phyloP scores from a whole-genome alignment of 2,329 filamentous ascomycete species.

The Cladosporium sp. region DNA sequence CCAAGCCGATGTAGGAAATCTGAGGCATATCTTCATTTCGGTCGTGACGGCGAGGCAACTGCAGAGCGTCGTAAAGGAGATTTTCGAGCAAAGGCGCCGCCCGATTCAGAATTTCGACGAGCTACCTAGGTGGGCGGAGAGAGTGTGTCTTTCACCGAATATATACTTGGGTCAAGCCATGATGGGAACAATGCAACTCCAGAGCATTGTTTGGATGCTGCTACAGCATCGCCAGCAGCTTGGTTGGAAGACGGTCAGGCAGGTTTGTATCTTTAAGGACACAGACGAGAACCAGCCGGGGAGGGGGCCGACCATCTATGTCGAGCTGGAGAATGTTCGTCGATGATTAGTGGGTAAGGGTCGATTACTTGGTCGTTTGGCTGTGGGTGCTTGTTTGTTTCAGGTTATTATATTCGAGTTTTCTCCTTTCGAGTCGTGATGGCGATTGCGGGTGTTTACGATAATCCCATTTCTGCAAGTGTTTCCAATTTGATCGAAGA shows the following conservation, averaged over 20 bases:
- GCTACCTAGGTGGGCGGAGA: neutral
- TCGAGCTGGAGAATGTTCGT: neutral
- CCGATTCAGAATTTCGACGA: neutral
- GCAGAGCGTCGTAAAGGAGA: neutral
- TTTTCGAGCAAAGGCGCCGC: too few species aligned
- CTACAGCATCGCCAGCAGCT: neutral
- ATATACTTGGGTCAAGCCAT: neutral
- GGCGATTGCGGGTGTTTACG: too few species aligned
- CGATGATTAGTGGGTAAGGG: too few species aligned
- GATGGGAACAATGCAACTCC: neutral
- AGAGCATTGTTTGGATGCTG: conserved; percentile 1
- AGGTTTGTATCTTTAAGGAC: neutral
- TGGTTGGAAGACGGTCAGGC: neutral
- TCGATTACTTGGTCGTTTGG: too few species aligned
- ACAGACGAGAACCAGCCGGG: too few species aligned
- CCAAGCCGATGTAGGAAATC: neutral
- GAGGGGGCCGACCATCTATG: neutral
- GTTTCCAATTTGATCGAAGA: too few species aligned
- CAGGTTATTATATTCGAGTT: too few species aligned
- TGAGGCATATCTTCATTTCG: neutral
- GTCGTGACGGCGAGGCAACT: neutral
- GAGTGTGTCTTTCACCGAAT: neutral
- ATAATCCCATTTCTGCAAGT: too few species aligned
- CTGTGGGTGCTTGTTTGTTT: too few species aligned
- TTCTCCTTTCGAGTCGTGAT: too few species aligned